Evolutionary conservation across 306 rosid genomes (phyloP), one percentile per base, ranked within the genome.

Genomic region (Begonia masoniana): DNA sequence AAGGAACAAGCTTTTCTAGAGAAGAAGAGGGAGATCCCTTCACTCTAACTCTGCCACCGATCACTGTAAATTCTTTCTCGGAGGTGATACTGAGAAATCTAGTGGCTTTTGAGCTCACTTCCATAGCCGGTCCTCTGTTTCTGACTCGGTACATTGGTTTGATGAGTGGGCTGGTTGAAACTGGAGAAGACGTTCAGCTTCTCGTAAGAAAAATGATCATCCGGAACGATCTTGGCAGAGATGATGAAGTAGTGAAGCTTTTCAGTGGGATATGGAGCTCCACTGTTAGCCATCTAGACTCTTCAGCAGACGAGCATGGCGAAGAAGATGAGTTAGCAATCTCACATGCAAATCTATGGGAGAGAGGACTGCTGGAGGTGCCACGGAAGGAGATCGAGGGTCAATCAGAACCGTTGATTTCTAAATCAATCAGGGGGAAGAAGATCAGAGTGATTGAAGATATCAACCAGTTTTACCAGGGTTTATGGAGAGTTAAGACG

Each of bases 11-110:
- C 1, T 60, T 60, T 36, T 45, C 49, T n/a, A 6, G 9, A 45
- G 6, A 11, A 17, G 23, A 21, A 15, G 15, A 51, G 55, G 5
- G 15, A 0, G 12, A 15, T 15, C 15, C 31, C 47, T 3, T 39
- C 31, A 45, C 13, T n/a, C 13, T 60, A 7, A 23, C 15, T 12
- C 24, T 60, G 13, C 64, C 64, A 2, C 2, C 4, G 0, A 60
- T 60, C 10, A 15, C 16, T 0, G 19, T 60, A 1, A 60, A 60
- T 12, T 12, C 13, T 43, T 60, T 50, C 64, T 12, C 56, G 0
- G 64, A 60, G 41, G 64, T 60, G 9, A 17, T 60, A 6, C 39
- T 36, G 36, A 50, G 64, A 39, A 60, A 60, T 36, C 7, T 60
- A 8, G 5, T 60, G 1, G 64, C 64, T 2, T 60, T 50, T 4